Base-by-base conservation (phyloP, 177 flowering plant species). In the Telopea speciosissima region DNA sequence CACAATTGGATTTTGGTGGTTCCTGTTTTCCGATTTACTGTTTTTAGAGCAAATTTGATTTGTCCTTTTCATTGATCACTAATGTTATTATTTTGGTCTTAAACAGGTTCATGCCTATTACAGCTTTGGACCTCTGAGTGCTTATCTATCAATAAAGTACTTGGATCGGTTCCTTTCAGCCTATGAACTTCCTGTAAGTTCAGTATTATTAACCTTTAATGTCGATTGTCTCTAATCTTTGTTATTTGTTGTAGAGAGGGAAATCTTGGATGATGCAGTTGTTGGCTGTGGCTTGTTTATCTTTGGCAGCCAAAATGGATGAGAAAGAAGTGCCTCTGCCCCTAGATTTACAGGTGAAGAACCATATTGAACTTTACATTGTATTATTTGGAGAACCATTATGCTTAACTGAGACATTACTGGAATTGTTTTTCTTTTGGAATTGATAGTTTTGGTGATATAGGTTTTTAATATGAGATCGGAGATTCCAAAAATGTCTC, bases 261-360 rank as follows among this genome's bases (percentile, higher is more conserved):
- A 71, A 72, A 65, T 63, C 70, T 28, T 84, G 87, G 87, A 56
- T 62, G 26, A 65, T 74, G 66, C 81, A 79, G 52, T 72, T 84
- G 73, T 62, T 82, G 28, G 79, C 84, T 63, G 80, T 82, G 12
- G 78, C n/a, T n/a, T n/a, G n/a, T n/a, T n/a, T n/a, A n/a, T n/a
- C n/a, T n/a, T n/a, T n/a, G n/a, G n/a, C n/a, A n/a, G n/a, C n/a
- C n/a, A n/a, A n/a, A n/a, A n/a, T n/a, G n/a, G n/a, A n/a, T n/a
- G n/a, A n/a, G n/a, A n/a, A n/a, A n/a, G n/a, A n/a, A n/a, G n/a
- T n/a, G n/a, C n/a, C n/a, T n/a, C n/a, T n/a, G n/a, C n/a, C n/a
- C n/a, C n/a, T n/a, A n/a, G n/a, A n/a, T n/a, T n/a, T n/a, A n/a
- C n/a, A n/a, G n/a, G n/a, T n/a, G n/a, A n/a, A n/a, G n/a, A n/a